Base-by-base conservation (phyloP, 331 rosid genomes). In the Dryas integrifolia region DNA sequence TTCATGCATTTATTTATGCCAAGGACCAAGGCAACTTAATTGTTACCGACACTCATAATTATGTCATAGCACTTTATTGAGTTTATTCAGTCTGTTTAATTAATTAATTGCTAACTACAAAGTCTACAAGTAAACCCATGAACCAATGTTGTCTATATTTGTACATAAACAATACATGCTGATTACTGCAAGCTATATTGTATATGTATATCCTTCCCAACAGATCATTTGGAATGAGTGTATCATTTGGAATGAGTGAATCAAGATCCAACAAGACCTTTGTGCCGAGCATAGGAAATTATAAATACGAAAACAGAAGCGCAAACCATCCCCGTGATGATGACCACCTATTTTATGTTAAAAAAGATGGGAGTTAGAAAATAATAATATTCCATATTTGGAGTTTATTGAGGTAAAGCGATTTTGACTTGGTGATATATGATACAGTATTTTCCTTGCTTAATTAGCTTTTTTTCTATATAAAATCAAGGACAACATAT, bases 251-350 rank as follows among this genome's bases (percentile, higher is more conserved):
- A 13, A 45, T 26, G 47, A 5, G 56, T 30, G 56, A 15, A 40
- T 92, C 91, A 92, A 72, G 97, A 87, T 73, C 92, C 96, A 52
- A 93, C 87, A 49, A 93, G 94, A 57, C 98, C 98, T 84, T 85
- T 93, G 82, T 88, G 93, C 62, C 96, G 85, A 21, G 98, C 98
- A 76, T 91, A 91, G 2, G 95, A 69, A 64, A 87, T 81, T 72
- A 91, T 72, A 39, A 86, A 77, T 40, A 89, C 3, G 84, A 91
- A 88, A 68, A 93, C 9, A 12, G 88, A 69, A 49, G 79, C 85
- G 40, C 97, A 81, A 55, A 41, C 80, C 64, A 85, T 58, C 81
- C 92, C 97, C 2, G 85, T 53, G 35, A 86, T 26, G 48, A 89
- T 85, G 74, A 91, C 89, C 88, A 93, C 98, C 98, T 86, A 60